These are phyloP conservation scores for Penicillium carneum DNA, from an alignment of 2,329 filamentous ascomycete genomes.

Conservation along the genomic window DNA sequence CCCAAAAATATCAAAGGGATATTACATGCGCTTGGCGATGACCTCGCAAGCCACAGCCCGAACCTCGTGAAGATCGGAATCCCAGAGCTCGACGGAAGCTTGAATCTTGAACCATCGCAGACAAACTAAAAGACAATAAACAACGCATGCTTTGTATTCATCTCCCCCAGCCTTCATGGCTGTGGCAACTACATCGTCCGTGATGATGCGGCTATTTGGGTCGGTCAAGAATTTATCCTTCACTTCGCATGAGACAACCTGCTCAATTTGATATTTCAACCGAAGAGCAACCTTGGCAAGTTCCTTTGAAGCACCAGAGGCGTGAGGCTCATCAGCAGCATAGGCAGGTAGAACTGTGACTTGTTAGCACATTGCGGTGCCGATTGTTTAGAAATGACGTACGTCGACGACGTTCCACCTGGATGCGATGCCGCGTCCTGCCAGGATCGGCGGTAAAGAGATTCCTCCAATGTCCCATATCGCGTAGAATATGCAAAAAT, in stretches of 20 bases:
- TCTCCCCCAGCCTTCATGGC: constrained; percentile 81
- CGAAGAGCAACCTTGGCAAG: constrained; percentile 90
- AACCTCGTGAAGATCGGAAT: constrained; percentile 80
- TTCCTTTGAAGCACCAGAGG: constrained; percentile 75
- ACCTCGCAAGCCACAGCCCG: constrained; percentile 86
- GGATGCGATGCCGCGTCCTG: constrained; percentile 42
- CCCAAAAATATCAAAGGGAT: background rate
- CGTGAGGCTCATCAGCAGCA: constrained; percentile 54
- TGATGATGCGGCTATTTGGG: constrained; percentile 86
- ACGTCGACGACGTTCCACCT: constrained; percentile 53
- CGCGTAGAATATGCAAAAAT: background rate
- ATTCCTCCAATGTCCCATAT: constrained; percentile 51
- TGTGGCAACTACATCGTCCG: constrained; percentile 76
- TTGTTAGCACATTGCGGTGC: constrained; percentile 17
- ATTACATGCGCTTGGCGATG: constrained; percentile 77
- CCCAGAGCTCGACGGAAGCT: constrained; percentile 83
- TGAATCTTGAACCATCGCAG: constrained; percentile 81
- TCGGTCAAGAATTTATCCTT: constrained; percentile 76
- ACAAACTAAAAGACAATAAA: constrained; percentile 80
- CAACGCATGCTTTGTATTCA: constrained; percentile 78
- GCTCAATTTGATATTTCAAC: constrained; percentile 87
- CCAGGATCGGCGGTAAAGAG: constrained; percentile 42
- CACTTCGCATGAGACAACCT: constrained; percentile 88
- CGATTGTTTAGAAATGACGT: constrained; percentile 37
- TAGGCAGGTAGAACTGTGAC: constrained; percentile 54